phyloP scores from a whole-genome alignment of 73 alveolate species.

The Paramecium biaurelia region DNA sequence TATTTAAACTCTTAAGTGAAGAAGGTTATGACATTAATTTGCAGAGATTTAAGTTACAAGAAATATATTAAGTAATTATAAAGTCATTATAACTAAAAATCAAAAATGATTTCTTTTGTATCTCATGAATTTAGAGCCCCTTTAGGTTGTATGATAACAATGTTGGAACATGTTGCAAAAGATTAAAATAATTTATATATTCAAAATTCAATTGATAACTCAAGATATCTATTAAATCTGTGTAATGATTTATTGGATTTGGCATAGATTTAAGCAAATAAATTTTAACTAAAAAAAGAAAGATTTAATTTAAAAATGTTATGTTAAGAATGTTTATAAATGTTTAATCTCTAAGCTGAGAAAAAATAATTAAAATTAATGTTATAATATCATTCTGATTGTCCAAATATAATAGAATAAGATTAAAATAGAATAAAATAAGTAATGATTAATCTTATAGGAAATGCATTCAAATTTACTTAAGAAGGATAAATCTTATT shows the following conservation, averaged over 20 bases:
- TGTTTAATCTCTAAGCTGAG: slow-evolving; percentile 39
- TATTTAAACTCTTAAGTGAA: not conserved
- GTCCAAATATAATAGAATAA: not conserved
- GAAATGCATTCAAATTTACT: slow-evolving; percentile 56
- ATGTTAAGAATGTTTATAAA: slow-evolving; percentile 3
- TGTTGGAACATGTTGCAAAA: not conserved
- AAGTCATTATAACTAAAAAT: not conserved
- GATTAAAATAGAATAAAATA: slow-evolving; percentile 62
- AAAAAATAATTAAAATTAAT: not conserved
- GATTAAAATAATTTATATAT: not conserved
- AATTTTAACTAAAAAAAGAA: not conserved
- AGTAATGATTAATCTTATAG: slow-evolving; percentile 61
- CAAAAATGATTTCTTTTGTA: slow-evolving; percentile 52
- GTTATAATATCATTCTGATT: not conserved
- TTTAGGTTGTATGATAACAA: not conserved
- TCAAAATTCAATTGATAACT: slow-evolving; percentile 13
- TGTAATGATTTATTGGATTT: slow-evolving; percentile 54
- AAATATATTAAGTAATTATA: not conserved
- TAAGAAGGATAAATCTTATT: not conserved
- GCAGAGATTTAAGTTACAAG: not conserved
- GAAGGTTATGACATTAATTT: not conserved
- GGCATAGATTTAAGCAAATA: slow-evolving; percentile 32
- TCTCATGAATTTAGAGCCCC: slow-evolving; percentile 51
- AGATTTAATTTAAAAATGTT: slow-evolving; percentile 7
- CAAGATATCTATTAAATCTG: slow-evolving; percentile 29